Evolutionary conservation across 1,284 basidiomycete species (phyloP).

Genomic region (Anthracocystis walkeri): DNA sequence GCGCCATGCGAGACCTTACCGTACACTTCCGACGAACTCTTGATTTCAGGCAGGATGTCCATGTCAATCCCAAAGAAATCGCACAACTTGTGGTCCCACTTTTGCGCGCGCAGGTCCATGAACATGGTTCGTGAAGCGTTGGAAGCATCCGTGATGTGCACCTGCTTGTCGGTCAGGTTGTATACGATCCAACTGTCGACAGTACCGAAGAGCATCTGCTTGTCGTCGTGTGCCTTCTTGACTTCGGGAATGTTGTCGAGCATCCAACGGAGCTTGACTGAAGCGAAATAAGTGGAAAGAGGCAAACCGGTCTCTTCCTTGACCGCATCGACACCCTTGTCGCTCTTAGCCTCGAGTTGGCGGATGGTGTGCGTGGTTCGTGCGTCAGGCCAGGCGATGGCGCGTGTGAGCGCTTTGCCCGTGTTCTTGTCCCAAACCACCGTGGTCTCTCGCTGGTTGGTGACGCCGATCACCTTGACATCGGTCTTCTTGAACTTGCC

Average conservation of each 20-base stretch:
- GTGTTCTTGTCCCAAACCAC: slow-evolving; percentile 92
- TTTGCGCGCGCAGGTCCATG: slow-evolving; percentile 82
- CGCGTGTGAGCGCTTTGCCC: slow-evolving; percentile 83
- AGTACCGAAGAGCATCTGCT: slow-evolving; percentile 89
- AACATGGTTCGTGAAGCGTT: slow-evolving; percentile 97
- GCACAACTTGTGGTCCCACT: slow-evolving; percentile 86
- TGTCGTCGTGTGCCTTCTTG: slow-evolving; percentile 81
- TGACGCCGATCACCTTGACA: slow-evolving; percentile 94
- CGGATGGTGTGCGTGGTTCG: slow-evolving; percentile 87
- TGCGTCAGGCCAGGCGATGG: slow-evolving; percentile 96
- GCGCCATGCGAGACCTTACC: slow-evolving; percentile 79
- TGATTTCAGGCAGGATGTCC: slow-evolving; percentile 85
- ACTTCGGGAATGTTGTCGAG: slow-evolving; percentile 88
- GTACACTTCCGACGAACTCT: slow-evolving; percentile 92
- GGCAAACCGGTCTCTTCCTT: slow-evolving; percentile 66
- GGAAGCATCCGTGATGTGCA: slow-evolving; percentile 94
- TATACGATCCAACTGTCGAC: slow-evolving; percentile 96
- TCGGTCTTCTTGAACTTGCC: slow-evolving; percentile 81
- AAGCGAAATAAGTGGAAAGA: slow-evolving; percentile 87
- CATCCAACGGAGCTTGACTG: slow-evolving; percentile 96
- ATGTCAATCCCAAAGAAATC: slow-evolving; percentile 86
- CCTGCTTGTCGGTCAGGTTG: slow-evolving; percentile 84
- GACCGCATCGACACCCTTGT: slow-evolving; percentile 80
- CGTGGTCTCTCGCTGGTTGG: slow-evolving; percentile 96
- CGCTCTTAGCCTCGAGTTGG: slow-evolving; percentile 80